Evolutionary conservation across 1,139 yeast genomes (phyloP).

Genomic region (Yamadazyma triangularis): DNA sequence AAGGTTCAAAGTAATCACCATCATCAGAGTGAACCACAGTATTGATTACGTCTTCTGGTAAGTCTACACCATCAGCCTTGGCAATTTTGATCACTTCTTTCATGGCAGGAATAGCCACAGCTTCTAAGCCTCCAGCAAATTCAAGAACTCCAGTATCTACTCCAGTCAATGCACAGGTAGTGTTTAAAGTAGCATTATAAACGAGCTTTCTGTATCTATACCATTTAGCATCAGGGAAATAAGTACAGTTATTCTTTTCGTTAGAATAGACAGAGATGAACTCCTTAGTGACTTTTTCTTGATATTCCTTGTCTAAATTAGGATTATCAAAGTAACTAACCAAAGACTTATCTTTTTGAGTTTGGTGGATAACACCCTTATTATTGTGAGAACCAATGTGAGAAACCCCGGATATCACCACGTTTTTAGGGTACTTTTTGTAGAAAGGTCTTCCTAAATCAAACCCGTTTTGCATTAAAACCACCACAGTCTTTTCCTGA

Average conservation of each 20-base stretch:
- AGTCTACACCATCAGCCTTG: conserved; percentile 51
- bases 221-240: conserved; percentile 44
- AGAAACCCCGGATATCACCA: conserved; percentile 64
- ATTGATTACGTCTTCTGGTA: conserved; percentile 32
- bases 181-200: conserved; percentile 29
- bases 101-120: conserved; percentile 54
- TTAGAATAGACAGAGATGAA: conserved; percentile 46
- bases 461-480: conserved; percentile 66
- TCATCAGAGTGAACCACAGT: conserved; percentile 14
- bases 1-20: conserved; percentile 19
- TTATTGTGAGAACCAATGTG: conserved; percentile 58
- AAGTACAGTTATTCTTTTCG: conserved; percentile 19
- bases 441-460: conserved; percentile 62
- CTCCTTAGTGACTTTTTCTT: conserved; percentile 21
- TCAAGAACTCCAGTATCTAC: conserved; percentile 19
- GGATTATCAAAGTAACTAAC: conserved; percentile 46
- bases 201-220: conserved; percentile 52
- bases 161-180: conserved; percentile 24
- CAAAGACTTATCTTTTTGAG: conserved; percentile 47
- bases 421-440: conserved; percentile 49
- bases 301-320: conserved; percentile 10
- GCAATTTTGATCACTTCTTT: conserved; percentile 57
- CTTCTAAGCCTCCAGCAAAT: conserved; percentile 8
- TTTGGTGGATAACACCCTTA: conserved; percentile 36
- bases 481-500: conserved; percentile 12